A percentile compares a stretch with the other conserved stretches of the same genome.
Conservation (phyloP, 2,329 filamentous ascomycete genomes). For the Nemania diffusa region DNA sequence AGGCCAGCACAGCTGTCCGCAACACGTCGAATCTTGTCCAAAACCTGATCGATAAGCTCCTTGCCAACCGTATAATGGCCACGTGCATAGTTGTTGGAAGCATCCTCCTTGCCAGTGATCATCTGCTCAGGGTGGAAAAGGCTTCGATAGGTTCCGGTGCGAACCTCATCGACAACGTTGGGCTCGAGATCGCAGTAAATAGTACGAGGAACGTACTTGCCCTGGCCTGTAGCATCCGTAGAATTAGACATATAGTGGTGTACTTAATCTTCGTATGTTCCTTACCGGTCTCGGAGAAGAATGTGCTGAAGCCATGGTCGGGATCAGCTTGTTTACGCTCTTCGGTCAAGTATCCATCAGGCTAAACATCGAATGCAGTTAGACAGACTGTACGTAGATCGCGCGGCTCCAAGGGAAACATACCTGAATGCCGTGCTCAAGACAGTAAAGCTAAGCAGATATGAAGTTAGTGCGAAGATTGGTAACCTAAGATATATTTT, state of each 20-base stretch:
- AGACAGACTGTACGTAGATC: slow-evolving; percentile 28
- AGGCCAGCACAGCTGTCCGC: slow-evolving; percentile 98
- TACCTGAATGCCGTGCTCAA: slow-evolving; percentile 99
- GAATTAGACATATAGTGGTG: slow-evolving; percentile 26
- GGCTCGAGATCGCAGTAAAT: slow-evolving; percentile 99
- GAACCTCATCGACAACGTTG: slow-evolving; percentile 99
- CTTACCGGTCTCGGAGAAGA: slow-evolving; percentile 99
- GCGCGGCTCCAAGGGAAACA: slow-evolving; percentile 48
- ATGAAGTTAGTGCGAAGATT: slow-evolving; percentile 30
- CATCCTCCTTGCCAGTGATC: slow-evolving; percentile 99
- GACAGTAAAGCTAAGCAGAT: slow-evolving; percentile 88
- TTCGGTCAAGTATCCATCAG: slow-evolving; percentile 97
- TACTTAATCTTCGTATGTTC: slow-evolving; percentile 25
- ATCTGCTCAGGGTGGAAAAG: slow-evolving; percentile 99
- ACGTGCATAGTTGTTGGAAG: slow-evolving; percentile 99
- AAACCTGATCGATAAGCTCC: slow-evolving; percentile 97
- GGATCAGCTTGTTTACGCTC: slow-evolving; percentile 94
- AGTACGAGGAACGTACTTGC: slow-evolving; percentile 98
- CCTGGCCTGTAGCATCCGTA: slow-evolving; percentile 73
- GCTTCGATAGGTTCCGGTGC: slow-evolving; percentile 93
- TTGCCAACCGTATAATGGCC: slow-evolving; percentile 99
- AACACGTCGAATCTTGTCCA: slow-evolving; percentile 97
- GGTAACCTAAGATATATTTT: slow-evolving; percentile 43
- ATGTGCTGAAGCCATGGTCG: slow-evolving; percentile 99
- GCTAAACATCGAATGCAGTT: slow-evolving; percentile 65